phyloP scores from a whole-genome alignment of 2,329 filamentous ascomycete species.

The Tolypocladium inflatum region DNA sequence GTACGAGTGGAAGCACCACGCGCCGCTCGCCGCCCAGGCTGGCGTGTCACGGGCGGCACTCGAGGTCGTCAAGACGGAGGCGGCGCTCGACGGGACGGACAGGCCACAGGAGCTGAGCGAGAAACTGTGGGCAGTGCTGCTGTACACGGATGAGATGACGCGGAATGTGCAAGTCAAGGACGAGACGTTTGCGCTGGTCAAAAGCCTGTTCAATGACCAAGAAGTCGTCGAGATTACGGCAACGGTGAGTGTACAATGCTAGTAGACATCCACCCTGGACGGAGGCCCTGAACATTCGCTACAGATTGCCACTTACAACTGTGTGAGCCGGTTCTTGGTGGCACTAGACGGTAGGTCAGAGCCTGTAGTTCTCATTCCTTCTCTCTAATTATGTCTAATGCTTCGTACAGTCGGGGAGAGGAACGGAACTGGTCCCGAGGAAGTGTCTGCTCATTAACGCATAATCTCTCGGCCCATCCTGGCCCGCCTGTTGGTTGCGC shows the following conservation, averaged over 20 bases:
- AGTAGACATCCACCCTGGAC: background rate
- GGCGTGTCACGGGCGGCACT: constrained; percentile 46
- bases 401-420: constrained; percentile 42
- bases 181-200: constrained; percentile 55
- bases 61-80: constrained; percentile 28
- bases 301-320: constrained; percentile 67
- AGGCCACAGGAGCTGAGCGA: constrained; percentile 36
- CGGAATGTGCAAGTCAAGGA: constrained; percentile 60
- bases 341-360: constrained; percentile 59
- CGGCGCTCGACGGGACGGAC: constrained; percentile 9
- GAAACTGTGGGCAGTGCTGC: constrained; percentile 58
- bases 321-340: constrained; percentile 74
- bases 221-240: constrained; percentile 76
- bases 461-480: background rate
- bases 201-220: constrained; percentile 51
- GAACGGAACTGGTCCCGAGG: constrained; percentile 41
- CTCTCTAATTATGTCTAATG: constrained; percentile 6
- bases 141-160: constrained; percentile 80
- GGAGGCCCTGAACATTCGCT: background rate
- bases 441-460: constrained; percentile 23
- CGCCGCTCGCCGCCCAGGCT: constrained; percentile 52
- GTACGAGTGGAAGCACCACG: constrained; percentile 80
- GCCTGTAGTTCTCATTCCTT: background rate
- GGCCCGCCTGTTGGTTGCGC: background rate
- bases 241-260: constrained; percentile 39